Evolutionary conservation across 208 protist species (phyloP), one percentile per base, ranked within the genome.

Genomic region (Trypanosoma platydactyli): DNA sequence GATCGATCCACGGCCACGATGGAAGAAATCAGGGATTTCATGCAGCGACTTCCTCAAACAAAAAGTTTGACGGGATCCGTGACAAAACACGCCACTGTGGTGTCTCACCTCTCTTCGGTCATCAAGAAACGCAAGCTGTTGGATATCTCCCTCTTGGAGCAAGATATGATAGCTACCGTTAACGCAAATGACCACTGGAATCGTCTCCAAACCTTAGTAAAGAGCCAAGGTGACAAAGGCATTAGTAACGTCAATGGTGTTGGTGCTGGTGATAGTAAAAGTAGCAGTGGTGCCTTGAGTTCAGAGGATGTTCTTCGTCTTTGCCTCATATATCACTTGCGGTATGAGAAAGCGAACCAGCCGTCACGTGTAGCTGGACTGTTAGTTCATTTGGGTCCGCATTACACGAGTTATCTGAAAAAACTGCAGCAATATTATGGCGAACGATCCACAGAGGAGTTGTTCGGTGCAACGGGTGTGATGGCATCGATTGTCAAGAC

Each of bases 111-210:
- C 48, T 92, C 90, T 11, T 75, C 65, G 56, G 60, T 94, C 9
- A 90, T 99, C 45, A 88, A 96, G 50, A 25, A 72, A 41, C 57
- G 89, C 29, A 54, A 76, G 33, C 76, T 99, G 27, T 80, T 99
- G 30, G 81, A 96, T 30, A 80, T 97, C 6, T 97, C 92, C 5
- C 90, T 98, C 44, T 64, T 98, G 12, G 97, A 99, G 81, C 98
- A 99, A 79, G 90, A 98, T 65, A 92, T 99, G 68, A 79, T 86
- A 51, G 77, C 79, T 50, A 58, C 76, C 2, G 46, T 64, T 46
- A 83, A 89, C 59, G 79, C 86, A 65, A 81, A 58, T 48, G 81
- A 80, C 16, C 88, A 95, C 72, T 88, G 64, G 65, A 71, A 89
- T 55, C 77, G 80, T 0, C 59, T 98, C n/a, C 67, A 89, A 64